Evolutionary conservation across 148 eudicot genomes (phyloP).

Genomic region (Camellia granthamiana): DNA sequence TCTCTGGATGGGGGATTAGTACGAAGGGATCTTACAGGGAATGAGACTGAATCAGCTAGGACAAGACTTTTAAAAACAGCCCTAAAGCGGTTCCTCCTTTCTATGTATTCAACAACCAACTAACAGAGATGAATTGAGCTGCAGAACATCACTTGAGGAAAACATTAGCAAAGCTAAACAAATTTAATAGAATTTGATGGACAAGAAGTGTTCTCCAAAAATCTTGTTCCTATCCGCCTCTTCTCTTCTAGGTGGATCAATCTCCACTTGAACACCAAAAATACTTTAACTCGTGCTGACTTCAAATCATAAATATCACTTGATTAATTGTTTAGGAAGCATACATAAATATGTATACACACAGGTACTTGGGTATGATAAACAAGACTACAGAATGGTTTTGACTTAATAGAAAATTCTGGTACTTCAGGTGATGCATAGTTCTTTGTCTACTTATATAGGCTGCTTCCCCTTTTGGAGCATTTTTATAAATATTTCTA

Average conservation of each 20-base stretch:
- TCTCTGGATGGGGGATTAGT: not conserved
- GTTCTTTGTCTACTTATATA: not conserved
- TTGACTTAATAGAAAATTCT: not conserved
- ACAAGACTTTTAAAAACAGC: slow-evolving; percentile 1
- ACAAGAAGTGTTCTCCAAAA: not conserved
- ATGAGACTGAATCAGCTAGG: slow-evolving; percentile 2
- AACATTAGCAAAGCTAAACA: not conserved
- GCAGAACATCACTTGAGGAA: not conserved
- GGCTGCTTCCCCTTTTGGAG: not conserved
- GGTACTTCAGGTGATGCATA: not conserved
- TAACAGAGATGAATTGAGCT: not conserved
- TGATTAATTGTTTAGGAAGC: not conserved
- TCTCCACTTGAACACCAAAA: not conserved
- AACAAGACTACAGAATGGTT: not conserved
- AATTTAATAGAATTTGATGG: not conserved
- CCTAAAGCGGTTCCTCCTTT: not conserved
- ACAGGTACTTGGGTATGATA: not conserved
- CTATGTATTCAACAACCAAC: not conserved
- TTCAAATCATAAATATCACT: not conserved
- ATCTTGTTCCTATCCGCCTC: not conserved
- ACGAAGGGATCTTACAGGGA: not conserved
- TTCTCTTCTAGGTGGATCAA: slow-evolving; percentile 1
- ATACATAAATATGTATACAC: not conserved
- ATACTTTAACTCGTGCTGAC: not conserved
- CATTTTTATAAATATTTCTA: not conserved